Evolutionary conservation across 2,329 filamentous ascomycete genomes (phyloP), one percentile per base, ranked within the genome.

Genomic region (Byssothecium circinans): DNA sequence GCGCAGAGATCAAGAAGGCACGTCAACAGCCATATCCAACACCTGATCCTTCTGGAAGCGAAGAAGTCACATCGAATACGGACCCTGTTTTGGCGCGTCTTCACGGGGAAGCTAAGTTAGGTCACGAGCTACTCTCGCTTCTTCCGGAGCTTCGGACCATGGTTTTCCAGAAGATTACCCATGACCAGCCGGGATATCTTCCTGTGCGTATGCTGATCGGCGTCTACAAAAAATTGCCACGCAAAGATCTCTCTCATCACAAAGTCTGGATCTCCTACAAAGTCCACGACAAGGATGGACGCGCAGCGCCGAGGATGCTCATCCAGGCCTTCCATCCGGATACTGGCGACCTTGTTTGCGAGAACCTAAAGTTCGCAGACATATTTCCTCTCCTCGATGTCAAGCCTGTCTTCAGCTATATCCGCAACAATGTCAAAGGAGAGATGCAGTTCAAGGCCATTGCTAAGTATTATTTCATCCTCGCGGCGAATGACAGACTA

Each of bases 401-500:
- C 10, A 38, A 34, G 2, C 27, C 48, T 18, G 40, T 40, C 4
- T 46, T 50, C 29, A 32, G 18, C 15, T 22, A 35, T 18, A 35
- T 50, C 32, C 29, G 20, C 11, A 11, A 29, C 20, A 30, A 43
- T 27, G 11, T 33, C 25, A 22, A 30, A 23, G 18, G 43, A 34
- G 48, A 50, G 17, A 36, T 42, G 15, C 43, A 43, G 4, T 27
- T 50, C 12, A 50, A 46, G 18, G 48, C 48, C 3, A 27, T 50
- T n/a, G 43, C 43, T 8, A 50, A 50, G 22, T 50, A 46, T 36
- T 50, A 35, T 29, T 50, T 32, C 35, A 46, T 50, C 8, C 44
- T 50, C n/a, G 48, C 48, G 2, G 48, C 48, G 7, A 47, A 42
- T 8, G 35, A 35, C 6, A 47, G 25, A 14, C 29, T 50, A 1